Evolutionary conservation across 768 basidiomycete genomes (phyloP).

Genomic region (Lepiota venenata): DNA sequence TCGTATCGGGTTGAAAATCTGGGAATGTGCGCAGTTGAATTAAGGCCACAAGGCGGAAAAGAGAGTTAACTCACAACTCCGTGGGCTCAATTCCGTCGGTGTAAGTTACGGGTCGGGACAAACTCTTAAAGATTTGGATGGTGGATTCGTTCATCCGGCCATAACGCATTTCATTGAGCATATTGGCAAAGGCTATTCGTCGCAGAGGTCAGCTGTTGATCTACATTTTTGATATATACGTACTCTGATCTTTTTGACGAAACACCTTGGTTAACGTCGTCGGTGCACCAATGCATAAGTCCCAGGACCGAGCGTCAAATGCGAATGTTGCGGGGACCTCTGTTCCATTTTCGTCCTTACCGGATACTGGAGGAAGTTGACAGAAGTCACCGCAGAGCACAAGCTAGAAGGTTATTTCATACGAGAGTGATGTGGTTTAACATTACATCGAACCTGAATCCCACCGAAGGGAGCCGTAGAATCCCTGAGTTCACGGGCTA

Average conservation of each 20-base stretch:
- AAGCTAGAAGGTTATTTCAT: constrained; percentile 42
- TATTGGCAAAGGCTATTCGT: constrained; percentile 63
- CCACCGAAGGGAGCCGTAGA: constrained; percentile 72
- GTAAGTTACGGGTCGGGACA: constrained; percentile 59
- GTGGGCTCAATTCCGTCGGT: constrained; percentile 78
- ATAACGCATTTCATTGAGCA: constrained; percentile 86
- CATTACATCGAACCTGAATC: constrained; percentile 58
- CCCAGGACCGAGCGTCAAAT: constrained; percentile 81
- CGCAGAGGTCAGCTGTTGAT: neutral
- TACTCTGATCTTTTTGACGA: constrained; percentile 81
- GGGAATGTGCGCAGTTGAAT: neutral
- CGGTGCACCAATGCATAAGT: constrained; percentile 53
- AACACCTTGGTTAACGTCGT: constrained; percentile 71
- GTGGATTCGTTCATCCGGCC: constrained; percentile 51
- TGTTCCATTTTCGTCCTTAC: constrained; percentile 43
- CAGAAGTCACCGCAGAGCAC: constrained; percentile 88
- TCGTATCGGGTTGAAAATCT: constrained; percentile 72
- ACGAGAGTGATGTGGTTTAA: neutral
- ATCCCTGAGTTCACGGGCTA: constrained; percentile 57
- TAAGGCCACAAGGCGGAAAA: neutral
- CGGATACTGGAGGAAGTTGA: constrained; percentile 81
- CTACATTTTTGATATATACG: neutral
- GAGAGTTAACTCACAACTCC: constrained; percentile 52
- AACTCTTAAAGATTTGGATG: constrained; percentile 44
- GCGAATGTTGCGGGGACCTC: constrained; percentile 57